Conservation (phyloP, 148 eudicot genomes). For the Rhododendron simsii region DNA sequence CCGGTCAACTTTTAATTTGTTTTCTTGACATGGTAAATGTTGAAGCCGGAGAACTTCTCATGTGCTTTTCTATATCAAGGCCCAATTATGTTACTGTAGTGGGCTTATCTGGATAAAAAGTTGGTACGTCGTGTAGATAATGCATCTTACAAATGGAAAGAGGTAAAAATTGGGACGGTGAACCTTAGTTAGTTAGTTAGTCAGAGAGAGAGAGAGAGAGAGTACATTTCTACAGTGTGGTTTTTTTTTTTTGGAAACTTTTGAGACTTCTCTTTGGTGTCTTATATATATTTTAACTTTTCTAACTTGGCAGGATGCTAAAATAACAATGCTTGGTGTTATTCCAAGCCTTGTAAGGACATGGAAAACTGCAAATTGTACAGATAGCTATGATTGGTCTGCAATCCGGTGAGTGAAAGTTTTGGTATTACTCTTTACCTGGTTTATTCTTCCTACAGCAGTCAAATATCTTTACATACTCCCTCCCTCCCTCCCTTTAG, state of each 20-base stretch:
- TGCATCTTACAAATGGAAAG: neutral
- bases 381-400: slow-evolving; percentile 85
- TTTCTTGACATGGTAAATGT: neutral
- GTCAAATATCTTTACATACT: neutral
- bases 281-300: neutral
- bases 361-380: slow-evolving; percentile 69
- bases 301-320: slow-evolving; percentile 65
- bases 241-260: neutral
- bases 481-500: neutral
- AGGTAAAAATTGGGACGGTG: neutral
- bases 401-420: slow-evolving; percentile 60
- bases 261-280: neutral
- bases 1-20: neutral
- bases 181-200: neutral
- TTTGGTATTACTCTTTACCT: neutral
- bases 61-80: neutral
- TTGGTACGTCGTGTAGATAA: neutral
- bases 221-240: neutral
- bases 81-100: neutral
- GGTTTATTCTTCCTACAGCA: neutral
- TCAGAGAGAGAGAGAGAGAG: neutral
- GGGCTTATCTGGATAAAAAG: neutral
- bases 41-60: neutral
- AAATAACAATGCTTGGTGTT: slow-evolving; percentile 92
- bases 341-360: slow-evolving; percentile 91